Evolutionary conservation across 176 grass and related monocot species (phyloP), one percentile per base, ranked within the genome.

Genomic region (Microstegium vimineum): DNA sequence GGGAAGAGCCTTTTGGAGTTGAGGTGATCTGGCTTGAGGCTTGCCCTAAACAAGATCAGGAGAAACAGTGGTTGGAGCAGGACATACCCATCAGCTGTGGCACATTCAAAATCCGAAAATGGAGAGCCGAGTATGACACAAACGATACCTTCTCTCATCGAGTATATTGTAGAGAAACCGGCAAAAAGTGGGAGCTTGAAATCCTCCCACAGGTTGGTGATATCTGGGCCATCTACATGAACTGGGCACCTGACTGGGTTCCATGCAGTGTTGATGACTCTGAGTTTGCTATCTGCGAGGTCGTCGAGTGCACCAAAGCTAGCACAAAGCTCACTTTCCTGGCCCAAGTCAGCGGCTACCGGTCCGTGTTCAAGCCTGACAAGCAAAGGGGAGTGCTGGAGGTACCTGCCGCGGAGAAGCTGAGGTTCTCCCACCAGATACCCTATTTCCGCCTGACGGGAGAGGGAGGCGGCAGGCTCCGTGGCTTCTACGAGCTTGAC

Each of bases 401-500:
- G 66, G 77, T 98, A 80, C 82, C 86, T 18, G 52, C 11, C 23
- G 12, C 10, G 60, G 86, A 98, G 51, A 83, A 25, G n/a, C 33
- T 93, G 72, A 90, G 73, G 62, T 98, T 98, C 62, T 98, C 95
- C 76, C 95, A 98, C 82, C 85, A 12, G 18, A 91, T 98, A 26
- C 95, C 90, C 31, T 87, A 76, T 31, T 82, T 88, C 70, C 7
- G 27, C 62, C 82, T 98, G 73, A 91, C 90, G 33, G 79, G 76
- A 64, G 82, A 95, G 75, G 82, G 69, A 36, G 92, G 89, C 5
- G 92, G 92, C 37, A 90, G 90, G 79, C 88, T 95, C 52, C 49
- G 76, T 23, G 95, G 89, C 69, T 94, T 83, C 75, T 94, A 82
- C 35, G 95, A 98, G 89, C 92, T 98, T 33, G 92, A 98, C 87